These are phyloP conservation scores for Leishmania gerbilli DNA, from an alignment of 208 protist species.

Conservation along the genomic window DNA sequence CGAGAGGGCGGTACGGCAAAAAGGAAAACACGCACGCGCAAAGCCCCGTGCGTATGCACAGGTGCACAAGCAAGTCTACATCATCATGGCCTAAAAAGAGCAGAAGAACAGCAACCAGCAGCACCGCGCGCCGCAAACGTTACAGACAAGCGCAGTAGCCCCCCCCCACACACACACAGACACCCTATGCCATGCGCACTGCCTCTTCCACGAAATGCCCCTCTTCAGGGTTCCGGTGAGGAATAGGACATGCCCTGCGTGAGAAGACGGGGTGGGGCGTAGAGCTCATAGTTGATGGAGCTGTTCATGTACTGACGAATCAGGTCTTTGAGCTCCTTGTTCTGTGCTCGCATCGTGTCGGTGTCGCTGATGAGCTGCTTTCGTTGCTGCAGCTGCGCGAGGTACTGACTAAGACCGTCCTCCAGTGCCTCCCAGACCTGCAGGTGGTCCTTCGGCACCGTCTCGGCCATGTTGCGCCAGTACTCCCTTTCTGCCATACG, in stretches of 20 bases:
- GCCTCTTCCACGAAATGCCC: background rate
- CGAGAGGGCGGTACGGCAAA: background rate
- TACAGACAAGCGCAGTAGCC: background rate
- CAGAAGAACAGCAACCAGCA: background rate
- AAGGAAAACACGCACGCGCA: background rate
- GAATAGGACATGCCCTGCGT: conserved; percentile 16
- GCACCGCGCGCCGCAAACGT: background rate
- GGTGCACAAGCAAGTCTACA: conserved; percentile 5
- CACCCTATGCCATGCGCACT: background rate
- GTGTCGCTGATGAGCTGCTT: conserved; percentile 84
- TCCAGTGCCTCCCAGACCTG: conserved; percentile 91
- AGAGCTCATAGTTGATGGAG: conserved; percentile 93
- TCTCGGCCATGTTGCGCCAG: conserved; percentile 81
- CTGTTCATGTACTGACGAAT: conserved; percentile 92
- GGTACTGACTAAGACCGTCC: conserved; percentile 88
- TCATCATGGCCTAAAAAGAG: background rate
- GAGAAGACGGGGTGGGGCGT: conserved; percentile 74
- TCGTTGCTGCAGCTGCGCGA: conserved; percentile 89
- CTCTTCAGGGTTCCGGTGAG: background rate
- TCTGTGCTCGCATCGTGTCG: conserved; percentile 89
- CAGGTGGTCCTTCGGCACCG: conserved; percentile 80
- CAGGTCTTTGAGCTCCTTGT: conserved; percentile 91
- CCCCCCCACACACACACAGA: background rate
- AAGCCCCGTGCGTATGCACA: background rate
- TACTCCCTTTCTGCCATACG: conserved; percentile 75